Conservation (phyloP, 805 yeast species). For the Metschnikowia santaceciliae region DNA sequence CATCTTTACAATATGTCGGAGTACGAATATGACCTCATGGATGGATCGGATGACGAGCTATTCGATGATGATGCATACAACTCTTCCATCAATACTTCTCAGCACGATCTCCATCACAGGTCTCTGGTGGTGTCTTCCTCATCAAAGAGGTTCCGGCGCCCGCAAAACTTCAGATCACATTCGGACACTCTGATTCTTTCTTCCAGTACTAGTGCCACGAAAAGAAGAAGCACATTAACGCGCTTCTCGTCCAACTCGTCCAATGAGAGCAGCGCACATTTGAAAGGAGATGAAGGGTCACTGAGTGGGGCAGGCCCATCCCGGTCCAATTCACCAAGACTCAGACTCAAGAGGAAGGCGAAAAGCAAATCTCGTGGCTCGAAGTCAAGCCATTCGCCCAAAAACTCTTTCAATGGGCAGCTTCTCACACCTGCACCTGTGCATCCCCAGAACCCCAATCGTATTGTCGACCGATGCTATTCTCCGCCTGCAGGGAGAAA, state of each 20-base stretch:
- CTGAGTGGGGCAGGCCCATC: constrained; percentile 1
- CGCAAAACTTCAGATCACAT: constrained; percentile 30
- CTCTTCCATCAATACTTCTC: constrained; percentile 35
- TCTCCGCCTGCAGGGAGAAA: constrained; percentile 4
- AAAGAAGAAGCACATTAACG: constrained; percentile 26
- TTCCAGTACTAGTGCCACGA: constrained; percentile 26
- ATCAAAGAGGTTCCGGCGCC: constrained; percentile 22
- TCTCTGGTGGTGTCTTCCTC: constrained; percentile 15
- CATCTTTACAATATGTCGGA: constrained; percentile 42
- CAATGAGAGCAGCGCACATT: constrained; percentile 26
- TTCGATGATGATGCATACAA: constrained; percentile 37
- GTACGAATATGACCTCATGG: constrained; percentile 37
- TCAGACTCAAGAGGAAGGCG: constrained; percentile 9
- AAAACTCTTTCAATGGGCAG: constrained; percentile 2
- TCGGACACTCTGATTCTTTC: constrained; percentile 36
- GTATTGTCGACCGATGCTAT: neutral
- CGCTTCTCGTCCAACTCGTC: constrained; percentile 38
- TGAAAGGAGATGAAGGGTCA: constrained; percentile 8
- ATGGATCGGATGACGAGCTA: constrained; percentile 36
- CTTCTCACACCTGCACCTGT: constrained; percentile 8
- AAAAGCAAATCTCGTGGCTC: constrained; percentile 7
- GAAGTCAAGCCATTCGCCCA: constrained; percentile 2
- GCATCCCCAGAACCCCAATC: constrained; percentile 4
- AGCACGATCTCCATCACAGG: constrained; percentile 20
- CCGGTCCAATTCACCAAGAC: constrained; percentile 10